Evolutionary conservation across 495 filamentous ascomycete genomes (phyloP).

Genomic region (Xylaria scruposa): DNA sequence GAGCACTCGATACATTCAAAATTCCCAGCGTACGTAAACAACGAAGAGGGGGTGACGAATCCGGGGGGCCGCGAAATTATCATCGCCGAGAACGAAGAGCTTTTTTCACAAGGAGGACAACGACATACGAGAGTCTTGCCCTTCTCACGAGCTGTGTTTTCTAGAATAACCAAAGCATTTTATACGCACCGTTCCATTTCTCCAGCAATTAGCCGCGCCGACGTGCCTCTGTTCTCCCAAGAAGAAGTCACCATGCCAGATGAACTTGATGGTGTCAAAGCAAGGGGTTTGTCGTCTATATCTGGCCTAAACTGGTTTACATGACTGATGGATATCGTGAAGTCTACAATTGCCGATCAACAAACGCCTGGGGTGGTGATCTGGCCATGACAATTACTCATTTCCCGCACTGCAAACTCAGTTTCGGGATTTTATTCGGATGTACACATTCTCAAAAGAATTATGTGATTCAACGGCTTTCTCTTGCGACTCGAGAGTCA

Average conservation of each 20-base stretch:
- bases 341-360: constrained; percentile 41
- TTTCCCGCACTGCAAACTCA: constrained; percentile 34
- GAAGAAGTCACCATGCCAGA: neutral
- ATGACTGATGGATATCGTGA: neutral
- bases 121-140: neutral
- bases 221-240: neutral
- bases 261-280: neutral
- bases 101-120: neutral
- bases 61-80: neutral
- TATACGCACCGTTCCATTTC: constrained; percentile 5
- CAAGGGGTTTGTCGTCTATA: neutral
- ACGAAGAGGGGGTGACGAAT: too few relatives aligned
- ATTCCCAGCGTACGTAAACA: neutral
- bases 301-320: neutral
- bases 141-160: neutral
- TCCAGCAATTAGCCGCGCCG: neutral
- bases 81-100: neutral
- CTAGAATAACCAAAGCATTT: neutral
- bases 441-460: constrained; percentile 26
- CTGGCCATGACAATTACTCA: constrained; percentile 41
- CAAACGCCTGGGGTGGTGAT: constrained; percentile 41
- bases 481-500: neutral
- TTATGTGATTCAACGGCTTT: neutral
- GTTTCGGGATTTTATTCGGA: constrained; percentile 41
- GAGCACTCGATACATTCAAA: neutral